Base-by-base conservation (phyloP, 1,284 basidiomycete species). In the Somion occarium region DNA sequence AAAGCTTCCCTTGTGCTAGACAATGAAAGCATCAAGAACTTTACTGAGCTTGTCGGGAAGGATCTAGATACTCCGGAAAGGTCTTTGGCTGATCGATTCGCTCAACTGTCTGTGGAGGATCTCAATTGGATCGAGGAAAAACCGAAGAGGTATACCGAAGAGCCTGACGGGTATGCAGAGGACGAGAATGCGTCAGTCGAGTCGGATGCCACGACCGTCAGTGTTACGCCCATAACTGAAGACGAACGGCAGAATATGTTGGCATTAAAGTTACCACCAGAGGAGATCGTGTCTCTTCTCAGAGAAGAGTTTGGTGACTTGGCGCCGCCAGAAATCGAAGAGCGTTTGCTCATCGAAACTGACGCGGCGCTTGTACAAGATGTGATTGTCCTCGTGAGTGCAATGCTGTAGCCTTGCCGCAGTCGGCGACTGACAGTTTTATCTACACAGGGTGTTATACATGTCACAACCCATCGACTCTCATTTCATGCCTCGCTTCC, bases 401-500 rank as follows among this genome's bases (percentile, higher is more conserved):
- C 4, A n/a, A n/a, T n/a, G n/a, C n/a, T n/a, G 5, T 43, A n/a
- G 23, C n/a, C n/a, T n/a, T n/a, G n/a, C n/a, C n/a, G 20, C 26
- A 22, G 38, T n/a, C n/a, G n/a, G n/a, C n/a, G n/a, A n/a, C n/a
- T n/a, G n/a, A 48, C 19, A 43, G 23, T 15, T 26, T 27, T 38
- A n/a, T 38, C 12, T 42, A 18, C 53, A 22, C 30, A 74, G 78
- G 83, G 83, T n/a, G 79, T 81, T 47, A 69, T 84, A 23, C 82
- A 85, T 61, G 66, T 86, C 20, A 87, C 83, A 0, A 82, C 80
- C 2, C 82, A 86, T 61, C 75, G 84, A 5, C 55, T 86, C 13
- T 64, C 80, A 0, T 88, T 88, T 61, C 83, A 86, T 58, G 84
- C 84, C 1, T 77, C 80, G 3, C 62, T 86, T 15, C 73, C 82